phyloP scores from a whole-genome alignment of 73 alveolate genomes.

The Urostyla sp. region DNA sequence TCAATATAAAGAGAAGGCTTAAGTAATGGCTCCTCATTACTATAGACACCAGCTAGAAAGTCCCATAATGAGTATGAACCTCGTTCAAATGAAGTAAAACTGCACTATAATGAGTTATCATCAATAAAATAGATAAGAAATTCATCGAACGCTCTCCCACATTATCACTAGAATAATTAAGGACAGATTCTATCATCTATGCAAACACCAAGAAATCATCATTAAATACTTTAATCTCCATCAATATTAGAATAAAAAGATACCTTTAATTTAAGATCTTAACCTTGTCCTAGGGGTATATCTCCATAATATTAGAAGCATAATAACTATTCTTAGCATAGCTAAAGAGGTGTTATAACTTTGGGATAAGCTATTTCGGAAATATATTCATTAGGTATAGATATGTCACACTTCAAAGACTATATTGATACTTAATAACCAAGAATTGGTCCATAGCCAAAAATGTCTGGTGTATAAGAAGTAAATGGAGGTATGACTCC shows the following conservation, averaged over 20 bases:
- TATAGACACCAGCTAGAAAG: slow-evolving; percentile 25
- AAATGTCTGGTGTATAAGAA: slow-evolving; percentile 3
- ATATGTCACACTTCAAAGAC: neutral
- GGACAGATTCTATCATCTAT: neutral
- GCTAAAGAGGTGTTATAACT: too few species aligned
- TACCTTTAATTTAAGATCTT: neutral
- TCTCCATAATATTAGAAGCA: neutral
- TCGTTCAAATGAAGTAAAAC: neutral
- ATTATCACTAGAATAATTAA: neutral
- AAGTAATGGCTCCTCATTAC: neutral
- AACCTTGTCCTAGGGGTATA: neutral
- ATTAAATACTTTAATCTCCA: too few species aligned
- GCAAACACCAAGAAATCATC: neutral
- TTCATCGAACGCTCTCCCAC: neutral
- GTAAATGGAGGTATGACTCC: slow-evolving; percentile 27
- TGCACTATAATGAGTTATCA: neutral
- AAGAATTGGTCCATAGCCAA: slow-evolving; percentile 31
- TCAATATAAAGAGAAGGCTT: neutral
- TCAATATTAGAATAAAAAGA: slow-evolving; percentile 21
- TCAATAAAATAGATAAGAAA: neutral
- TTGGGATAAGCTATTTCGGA: neutral
- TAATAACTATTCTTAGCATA: too few species aligned
- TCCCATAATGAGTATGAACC: neutral
- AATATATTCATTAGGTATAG: slow-evolving; percentile 13
- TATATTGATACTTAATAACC: neutral